Evolutionary conservation across 2,329 filamentous ascomycete species (phyloP), one percentile per base, ranked within the genome.

Genomic region (Magnaporthiopsis incrustans): DNA sequence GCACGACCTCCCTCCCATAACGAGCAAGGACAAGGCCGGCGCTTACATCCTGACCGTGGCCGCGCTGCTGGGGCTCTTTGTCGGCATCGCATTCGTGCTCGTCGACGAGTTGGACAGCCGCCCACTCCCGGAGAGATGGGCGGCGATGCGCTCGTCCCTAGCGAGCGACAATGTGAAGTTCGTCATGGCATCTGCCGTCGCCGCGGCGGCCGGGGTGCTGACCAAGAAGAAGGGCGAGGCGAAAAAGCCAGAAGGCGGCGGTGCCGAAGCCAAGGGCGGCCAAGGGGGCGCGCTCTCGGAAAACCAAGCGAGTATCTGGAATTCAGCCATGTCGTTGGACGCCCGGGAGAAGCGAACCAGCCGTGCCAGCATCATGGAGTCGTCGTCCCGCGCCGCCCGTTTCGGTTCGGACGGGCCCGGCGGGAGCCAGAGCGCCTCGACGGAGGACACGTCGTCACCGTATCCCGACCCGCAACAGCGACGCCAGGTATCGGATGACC

Each of bases 1-100:
- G 35, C 67, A 65, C 57, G 66, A 65, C 26, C 72, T 78, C 26
- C 68, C 70, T 1, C 70, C 75, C 1, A 80, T 87, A 44, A 85
- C 83, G 3, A 79, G 79, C 1, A 85, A 81, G 10, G 90, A 93
- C 70, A 84, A 79, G 67, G 88, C 84, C 8, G 91, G 89, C 14
- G 90, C 89, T 53, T 84, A 84, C 14, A 82, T 92, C 66, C 68
- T 80, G 62, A 93, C 89, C 30, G 60, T 61, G 3, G 30, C 68
- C 6, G 66, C 64, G 22, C 18, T 65, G 11, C 6, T 65, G 8
- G 56, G 33, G 6, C 18, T 68, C 27, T n/a, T 67, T 32, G 27
- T 38, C 10, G 65, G 60, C 22, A 64, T 67, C 18, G 5, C 22
- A n/a, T 67, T 67, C 57, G 33, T 65, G 14, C 64, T 67, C 27